These are phyloP conservation scores for Blastobotrys indianensis DNA, from an alignment of 1,139 yeast species.

Conservation along the genomic window DNA sequence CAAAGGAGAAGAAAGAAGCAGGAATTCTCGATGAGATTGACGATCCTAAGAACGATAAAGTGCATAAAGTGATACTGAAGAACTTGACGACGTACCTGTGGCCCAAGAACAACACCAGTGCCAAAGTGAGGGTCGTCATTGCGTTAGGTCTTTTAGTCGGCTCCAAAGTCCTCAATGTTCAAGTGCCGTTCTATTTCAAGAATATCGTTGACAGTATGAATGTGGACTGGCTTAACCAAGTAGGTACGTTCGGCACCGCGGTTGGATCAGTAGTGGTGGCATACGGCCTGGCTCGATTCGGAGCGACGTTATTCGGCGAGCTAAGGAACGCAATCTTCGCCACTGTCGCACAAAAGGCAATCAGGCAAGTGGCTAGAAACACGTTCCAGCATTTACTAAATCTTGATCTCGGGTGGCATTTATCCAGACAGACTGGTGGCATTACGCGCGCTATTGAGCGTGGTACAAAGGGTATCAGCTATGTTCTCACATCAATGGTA, in stretches of 20 bases:
- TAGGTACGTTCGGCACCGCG: constrained; percentile 46
- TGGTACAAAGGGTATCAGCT: constrained; percentile 96
- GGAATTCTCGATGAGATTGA: constrained; percentile 4
- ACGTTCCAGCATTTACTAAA: constrained; percentile 79
- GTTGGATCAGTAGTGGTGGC: constrained; percentile 75
- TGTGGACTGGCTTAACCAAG: constrained; percentile 75
- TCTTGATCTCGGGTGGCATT: constrained; percentile 84
- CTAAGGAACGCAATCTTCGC: constrained; percentile 93
- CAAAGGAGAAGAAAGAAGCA: neutral
- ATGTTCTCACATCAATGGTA: constrained; percentile 90
- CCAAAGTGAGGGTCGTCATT: constrained; percentile 65
- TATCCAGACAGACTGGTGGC: constrained; percentile 92
- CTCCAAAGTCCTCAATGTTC: constrained; percentile 82
- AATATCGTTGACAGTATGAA: constrained; percentile 88
- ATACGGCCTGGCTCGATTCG: constrained; percentile 91
- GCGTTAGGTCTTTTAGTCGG: constrained; percentile 70
- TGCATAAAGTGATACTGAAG: constrained; percentile 27
- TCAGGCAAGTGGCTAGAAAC: constrained; percentile 80
- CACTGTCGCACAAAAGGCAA: constrained; percentile 91
- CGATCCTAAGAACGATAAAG: constrained; percentile 8
- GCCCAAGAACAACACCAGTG: constrained; percentile 72
- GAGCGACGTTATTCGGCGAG: constrained; percentile 91
- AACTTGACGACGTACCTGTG: constrained; percentile 66
- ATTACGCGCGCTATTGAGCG: constrained; percentile 93
- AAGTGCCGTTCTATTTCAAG: constrained; percentile 93